Percentiles rank a stretch among this genome's conserved stretches.
Evolutionary conservation across 176 grass and related monocot species (phyloP).

Genomic region (Rhipidocladum racemiflorum): DNA sequence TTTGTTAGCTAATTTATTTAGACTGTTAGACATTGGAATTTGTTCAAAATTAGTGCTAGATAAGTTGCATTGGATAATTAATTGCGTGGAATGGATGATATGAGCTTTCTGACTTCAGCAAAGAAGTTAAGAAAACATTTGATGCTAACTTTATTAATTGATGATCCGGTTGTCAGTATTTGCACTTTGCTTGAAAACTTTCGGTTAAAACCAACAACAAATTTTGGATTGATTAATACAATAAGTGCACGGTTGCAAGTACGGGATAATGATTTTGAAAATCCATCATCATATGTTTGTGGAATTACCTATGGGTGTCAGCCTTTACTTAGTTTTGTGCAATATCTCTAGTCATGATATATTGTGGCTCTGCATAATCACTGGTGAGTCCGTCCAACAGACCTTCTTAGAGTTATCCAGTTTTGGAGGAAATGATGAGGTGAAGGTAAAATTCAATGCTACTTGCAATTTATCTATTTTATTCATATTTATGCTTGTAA

Average conservation of each 20-base stretch:
- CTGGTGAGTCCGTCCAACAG: constrained; percentile 45
- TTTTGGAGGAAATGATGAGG: constrained; percentile 54
- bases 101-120: constrained; percentile 61
- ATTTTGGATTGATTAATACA: constrained; percentile 53
- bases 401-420: constrained; percentile 59
- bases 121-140: constrained; percentile 59
- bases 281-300: constrained; percentile 44
- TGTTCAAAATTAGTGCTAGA: constrained; percentile 39
- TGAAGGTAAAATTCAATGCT: too few species aligned
- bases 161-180: constrained; percentile 18
- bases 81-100: constrained; percentile 47
- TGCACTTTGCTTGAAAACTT: constrained; percentile 59
- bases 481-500: too few species aligned
- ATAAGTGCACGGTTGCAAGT: constrained; percentile 56
- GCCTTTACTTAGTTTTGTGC: constrained; percentile 55
- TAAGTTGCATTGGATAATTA: constrained; percentile 49
- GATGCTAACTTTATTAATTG: background rate
- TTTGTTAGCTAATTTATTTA: constrained; percentile 59
- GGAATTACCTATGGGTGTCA: constrained; percentile 78
- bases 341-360: constrained; percentile 53
- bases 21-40: constrained; percentile 36
- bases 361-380: constrained; percentile 67
- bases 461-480: too few species aligned
- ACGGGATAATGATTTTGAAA: constrained; percentile 60
- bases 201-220: constrained; percentile 28